Base-by-base conservation (phyloP, 331 rosid genomes). In the Cydonia oblonga region DNA sequence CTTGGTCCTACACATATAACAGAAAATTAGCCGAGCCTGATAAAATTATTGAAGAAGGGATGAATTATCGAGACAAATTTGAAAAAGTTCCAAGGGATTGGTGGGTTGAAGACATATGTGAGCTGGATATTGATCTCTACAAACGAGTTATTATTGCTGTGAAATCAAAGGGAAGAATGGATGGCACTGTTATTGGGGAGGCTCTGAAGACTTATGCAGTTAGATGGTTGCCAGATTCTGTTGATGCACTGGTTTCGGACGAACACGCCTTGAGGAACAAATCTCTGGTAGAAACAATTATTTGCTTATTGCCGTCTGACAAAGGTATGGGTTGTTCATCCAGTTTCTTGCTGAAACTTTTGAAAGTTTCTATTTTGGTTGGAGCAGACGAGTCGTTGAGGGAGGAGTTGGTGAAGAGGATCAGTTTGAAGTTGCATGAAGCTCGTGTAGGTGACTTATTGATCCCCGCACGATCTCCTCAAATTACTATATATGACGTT, bases 21-120 rank as follows among this genome's bases (percentile, higher is more conserved):
- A 81, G 99, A 51, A 95, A 89, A 66, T 57, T 95, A 72, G 73
- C 89, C 0, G 92, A 87, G 79, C 81, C 73, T 6, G 90, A 86
- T 70, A 84, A 80, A 76, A 86, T 88, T 29, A 70, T 80, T 7
- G 96, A 83, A 83, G 97, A 85, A 70, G 85, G 80, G 76, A 66
- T 72, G 64, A 72, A 80, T 25, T 78, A 59, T 32, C 86, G 71
- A 4, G 90, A 81, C 56, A 86, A 82, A 78, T 19, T 75, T 15
- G 96, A 89, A 53, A 71, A 75, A 70, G 89, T 95, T 66, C 96
- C 97, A 7, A 86, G 78, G 76, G 99, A 95, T 83, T 95, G 99
- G 99, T 95, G 99, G 99, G 92, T 95, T 64, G 99, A 95, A 81
- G 99, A 95, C 79, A 85, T 95, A 80, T 91, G 99, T 58, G 97